phyloP scores from a whole-genome alignment of 805 yeast genomes.

The Isabelozyma heimii region DNA sequence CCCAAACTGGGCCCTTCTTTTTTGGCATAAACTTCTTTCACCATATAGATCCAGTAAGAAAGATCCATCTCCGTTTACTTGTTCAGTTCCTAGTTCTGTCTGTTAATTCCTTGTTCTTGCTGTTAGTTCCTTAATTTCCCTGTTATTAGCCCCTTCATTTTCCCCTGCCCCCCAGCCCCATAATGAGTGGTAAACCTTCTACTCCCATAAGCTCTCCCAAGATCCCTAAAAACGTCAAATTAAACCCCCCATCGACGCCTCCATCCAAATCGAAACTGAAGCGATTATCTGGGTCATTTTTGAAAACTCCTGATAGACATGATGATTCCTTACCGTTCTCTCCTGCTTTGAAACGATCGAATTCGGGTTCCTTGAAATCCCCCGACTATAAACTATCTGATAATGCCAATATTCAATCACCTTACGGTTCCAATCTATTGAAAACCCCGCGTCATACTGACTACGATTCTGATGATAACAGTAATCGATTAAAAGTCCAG shows the following conservation, averaged over 20 bases:
- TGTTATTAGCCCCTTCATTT: neutral
- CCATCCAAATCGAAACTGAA: conserved; percentile 15
- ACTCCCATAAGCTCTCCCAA: conserved; percentile 38
- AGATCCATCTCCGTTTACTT: too few relatives aligned
- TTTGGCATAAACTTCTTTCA: neutral
- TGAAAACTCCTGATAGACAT: conserved; percentile 33
- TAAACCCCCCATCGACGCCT: conserved; percentile 28
- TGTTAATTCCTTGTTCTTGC: neutral
- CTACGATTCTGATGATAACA: conserved; percentile 28
- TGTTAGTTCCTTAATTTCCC: neutral
- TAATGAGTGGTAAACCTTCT: conserved; percentile 25
- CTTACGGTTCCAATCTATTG: conserved; percentile 20
- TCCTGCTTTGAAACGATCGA: conserved; percentile 33
- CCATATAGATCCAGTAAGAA: neutral
- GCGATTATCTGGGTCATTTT: conserved; percentile 24
- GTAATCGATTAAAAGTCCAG: conserved; percentile 21
- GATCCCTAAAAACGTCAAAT: conserved; percentile 14
- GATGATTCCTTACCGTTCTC: conserved; percentile 31
- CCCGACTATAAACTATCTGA: conserved; percentile 28
- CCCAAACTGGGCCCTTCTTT: neutral
- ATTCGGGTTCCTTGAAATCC: conserved; percentile 26
- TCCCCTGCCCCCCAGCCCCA: neutral
- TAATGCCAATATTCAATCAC: conserved; percentile 24
- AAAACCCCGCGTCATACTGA: conserved; percentile 33
- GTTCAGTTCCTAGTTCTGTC: too few relatives aligned